phyloP scores from a whole-genome alignment of 176 grass and related monocot genomes.

The Cenchrus purpureus region DNA sequence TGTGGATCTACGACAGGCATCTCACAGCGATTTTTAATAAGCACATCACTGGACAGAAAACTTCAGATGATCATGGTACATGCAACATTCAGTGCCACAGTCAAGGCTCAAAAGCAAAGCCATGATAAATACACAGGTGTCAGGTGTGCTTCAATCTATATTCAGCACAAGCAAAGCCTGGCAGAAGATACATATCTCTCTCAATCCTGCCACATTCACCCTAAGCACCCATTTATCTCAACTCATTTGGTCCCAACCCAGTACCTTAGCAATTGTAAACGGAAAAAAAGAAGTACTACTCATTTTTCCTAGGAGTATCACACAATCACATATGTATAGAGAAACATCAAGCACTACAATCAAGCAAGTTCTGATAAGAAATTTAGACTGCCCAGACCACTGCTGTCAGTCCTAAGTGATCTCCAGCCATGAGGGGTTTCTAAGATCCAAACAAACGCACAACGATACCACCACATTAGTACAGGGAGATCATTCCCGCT shows the following conservation, averaged over 20 bases:
- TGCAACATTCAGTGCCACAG: constrained; percentile 1
- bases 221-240: background rate
- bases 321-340: background rate
- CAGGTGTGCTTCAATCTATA: background rate
- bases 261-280: background rate
- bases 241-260: background rate
- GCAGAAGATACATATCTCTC: background rate
- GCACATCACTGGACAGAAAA: background rate
- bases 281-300: background rate
- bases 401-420: background rate
- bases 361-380: background rate
- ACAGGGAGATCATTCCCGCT: too few relatives aligned
- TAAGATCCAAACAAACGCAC: background rate
- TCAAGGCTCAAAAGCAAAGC: background rate
- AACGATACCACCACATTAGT: background rate
- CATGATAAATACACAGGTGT: background rate
- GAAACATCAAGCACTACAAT: background rate
- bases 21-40: background rate
- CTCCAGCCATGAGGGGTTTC: background rate
- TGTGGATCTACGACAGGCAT: background rate
- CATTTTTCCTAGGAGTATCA: too few relatives aligned
- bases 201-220: background rate
- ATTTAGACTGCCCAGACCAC: background rate
- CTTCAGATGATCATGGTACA: background rate
- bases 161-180: background rate